Evolutionary conservation across 371 early-diverging fungal genomes (phyloP), one percentile per base, ranked within the genome.

Genomic region (Mucor saturninus): DNA sequence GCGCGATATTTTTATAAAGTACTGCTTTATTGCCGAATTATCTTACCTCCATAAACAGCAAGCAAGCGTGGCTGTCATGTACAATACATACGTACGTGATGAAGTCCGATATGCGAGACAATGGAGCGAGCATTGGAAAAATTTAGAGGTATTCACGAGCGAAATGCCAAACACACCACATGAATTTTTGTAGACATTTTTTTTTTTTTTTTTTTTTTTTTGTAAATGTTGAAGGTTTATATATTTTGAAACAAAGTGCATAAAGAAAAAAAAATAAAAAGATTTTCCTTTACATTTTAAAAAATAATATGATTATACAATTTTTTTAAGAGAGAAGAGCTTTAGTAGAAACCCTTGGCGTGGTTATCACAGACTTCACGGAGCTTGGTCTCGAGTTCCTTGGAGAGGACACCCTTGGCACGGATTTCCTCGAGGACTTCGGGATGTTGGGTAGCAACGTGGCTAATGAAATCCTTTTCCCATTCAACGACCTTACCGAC

Each of bases 401-500:
- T 73, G 69, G 73, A 73, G 50, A 73, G 29, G 53, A 69, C 73
- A 71, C 88, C 88, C 73, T 94, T 87, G 76, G 83, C 83, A 83
- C 91, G 90, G 86, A 97, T 95, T 70, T 90, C 77, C 53, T 92
- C 88, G 62, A 95, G 86, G 66, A 95, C 78, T 58, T 91, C 94
- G 60, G 79, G 73, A 82, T 95, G 93, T 83, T 91, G 91, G 69
- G 91, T 80, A 69, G 84, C 83, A 70, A 97, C 76, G 88, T 90
- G 83, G 57, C 95, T 93, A 63, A 94, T 81, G 77, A 96, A 87
- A 67, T 89, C 89, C 63, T 84, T 79, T 86, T 97, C 97, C 80
- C 93, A 97, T 67, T 91, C 93, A 72, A 87, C 89, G 66, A 97
- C 88, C 74, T 89, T 88, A 83, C 88, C 85, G 68, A 92, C 92